Evolutionary conservation across 306 rosid species (phyloP).

Genomic region (Cicer bijugum): DNA sequence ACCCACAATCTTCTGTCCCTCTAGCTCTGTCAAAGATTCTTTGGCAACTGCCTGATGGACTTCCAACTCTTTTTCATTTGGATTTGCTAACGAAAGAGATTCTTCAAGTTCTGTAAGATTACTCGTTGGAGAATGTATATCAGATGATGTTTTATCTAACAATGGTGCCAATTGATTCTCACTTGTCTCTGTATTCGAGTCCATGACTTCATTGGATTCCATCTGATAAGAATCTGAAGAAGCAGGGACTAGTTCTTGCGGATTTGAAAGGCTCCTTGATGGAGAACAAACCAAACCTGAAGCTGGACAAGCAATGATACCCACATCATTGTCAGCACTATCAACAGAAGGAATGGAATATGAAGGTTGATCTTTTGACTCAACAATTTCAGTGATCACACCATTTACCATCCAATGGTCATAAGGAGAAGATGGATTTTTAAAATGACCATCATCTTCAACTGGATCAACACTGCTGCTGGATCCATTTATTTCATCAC

Average conservation of each 20-base stretch:
- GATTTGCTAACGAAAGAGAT: slow-evolving; percentile 48
- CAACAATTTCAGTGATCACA: slow-evolving; percentile 41
- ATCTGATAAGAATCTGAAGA: slow-evolving; percentile 46
- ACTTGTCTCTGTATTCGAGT: slow-evolving; percentile 43
- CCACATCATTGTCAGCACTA: slow-evolving; percentile 40
- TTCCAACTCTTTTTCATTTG: slow-evolving; percentile 47
- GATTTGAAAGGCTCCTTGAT: slow-evolving; percentile 43
- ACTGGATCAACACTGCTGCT: slow-evolving; percentile 46
- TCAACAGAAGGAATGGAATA: slow-evolving; percentile 41
- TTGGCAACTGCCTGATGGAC: slow-evolving; percentile 50
- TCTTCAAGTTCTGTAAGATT: slow-evolving; percentile 46
- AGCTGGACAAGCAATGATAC: slow-evolving; percentile 43
- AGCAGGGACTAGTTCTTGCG: slow-evolving; percentile 47
- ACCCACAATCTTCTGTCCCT: slow-evolving; percentile 42
- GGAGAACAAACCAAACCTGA: slow-evolving; percentile 49
- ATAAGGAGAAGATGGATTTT: slow-evolving; percentile 50
- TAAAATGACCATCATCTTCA: slow-evolving; percentile 49
- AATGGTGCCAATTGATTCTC: slow-evolving; percentile 45
- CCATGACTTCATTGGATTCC: slow-evolving; percentile 50
- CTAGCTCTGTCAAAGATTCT: slow-evolving; percentile 46
- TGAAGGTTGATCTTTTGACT: slow-evolving; percentile 44
- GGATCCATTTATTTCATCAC: slow-evolving; percentile 50
- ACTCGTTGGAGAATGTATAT: slow-evolving; percentile 45
- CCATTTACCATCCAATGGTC: slow-evolving; percentile 47
- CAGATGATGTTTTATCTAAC: slow-evolving; percentile 41